Conservation (phyloP, 345 rosid genomes). For the Salix brachista region DNA sequence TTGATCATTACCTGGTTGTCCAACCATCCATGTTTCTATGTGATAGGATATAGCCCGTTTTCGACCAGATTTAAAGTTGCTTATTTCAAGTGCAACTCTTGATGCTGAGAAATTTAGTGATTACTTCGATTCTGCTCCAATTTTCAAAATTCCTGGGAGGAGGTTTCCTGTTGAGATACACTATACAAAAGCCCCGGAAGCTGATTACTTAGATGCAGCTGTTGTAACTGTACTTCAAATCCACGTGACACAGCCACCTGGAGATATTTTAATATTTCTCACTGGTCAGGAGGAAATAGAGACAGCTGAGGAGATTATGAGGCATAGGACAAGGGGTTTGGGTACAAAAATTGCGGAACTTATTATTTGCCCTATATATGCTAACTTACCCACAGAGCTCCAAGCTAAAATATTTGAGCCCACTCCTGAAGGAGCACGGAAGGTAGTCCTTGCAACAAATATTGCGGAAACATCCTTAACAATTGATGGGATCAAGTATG, state of each 20-base stretch:
- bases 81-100: conserved; percentile 93
- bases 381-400: conserved; percentile 94
- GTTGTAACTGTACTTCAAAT: conserved; percentile 83
- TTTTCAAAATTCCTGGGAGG: conserved; percentile 93
- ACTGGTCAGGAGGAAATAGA: conserved; percentile 99
- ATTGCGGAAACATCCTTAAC: conserved; percentile 97
- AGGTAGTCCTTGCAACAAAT: conserved; percentile 93
- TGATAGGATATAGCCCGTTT: conserved; percentile 79
- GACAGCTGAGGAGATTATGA: conserved; percentile 86
- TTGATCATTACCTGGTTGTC: background rate
- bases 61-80: conserved; percentile 80
- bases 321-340: conserved; percentile 79
- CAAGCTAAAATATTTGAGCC: conserved; percentile 96
- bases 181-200: conserved; percentile 95
- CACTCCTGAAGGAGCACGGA: conserved; percentile 95
- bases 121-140: conserved; percentile 91
- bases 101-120: conserved; percentile 98
- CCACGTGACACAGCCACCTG: conserved; percentile 73
- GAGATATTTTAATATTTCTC: conserved; percentile 84
- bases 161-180: conserved; percentile 91
- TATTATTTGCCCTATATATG: conserved; percentile 93
- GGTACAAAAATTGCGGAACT: conserved; percentile 93
- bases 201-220: conserved; percentile 95
- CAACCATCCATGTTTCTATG: conserved; percentile 11
- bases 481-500: conserved; percentile 88